A percentile compares a stretch with the other conserved stretches of the same genome.
Conservation (phyloP, 257 asterid genomes). For the Galeopsis tetrahit region DNA sequence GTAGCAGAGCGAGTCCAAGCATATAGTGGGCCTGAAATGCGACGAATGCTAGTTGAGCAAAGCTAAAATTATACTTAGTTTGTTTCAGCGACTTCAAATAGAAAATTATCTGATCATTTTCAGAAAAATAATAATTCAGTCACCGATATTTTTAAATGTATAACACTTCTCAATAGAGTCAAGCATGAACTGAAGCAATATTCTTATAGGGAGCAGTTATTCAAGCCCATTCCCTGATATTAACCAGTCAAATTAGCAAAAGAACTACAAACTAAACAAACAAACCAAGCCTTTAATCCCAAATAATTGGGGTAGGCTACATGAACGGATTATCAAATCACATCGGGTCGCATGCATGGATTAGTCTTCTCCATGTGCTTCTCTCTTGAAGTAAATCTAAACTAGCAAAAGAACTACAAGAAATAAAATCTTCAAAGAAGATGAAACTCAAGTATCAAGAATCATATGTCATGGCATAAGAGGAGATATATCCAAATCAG, state of each 20-base stretch:
- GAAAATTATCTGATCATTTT: not conserved
- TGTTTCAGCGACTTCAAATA: conserved; percentile 7
- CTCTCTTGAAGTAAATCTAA: no score
- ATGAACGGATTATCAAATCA: no score
- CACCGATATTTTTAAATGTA: not conserved
- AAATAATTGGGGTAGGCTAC: no score
- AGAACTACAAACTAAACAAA: not conserved
- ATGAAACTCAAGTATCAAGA: not conserved
- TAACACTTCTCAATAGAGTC: conserved; percentile 4
- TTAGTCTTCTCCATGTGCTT: no score
- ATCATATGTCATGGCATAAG: not conserved
- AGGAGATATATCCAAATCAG: conserved; percentile 8
- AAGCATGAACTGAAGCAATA: conserved; percentile 18
- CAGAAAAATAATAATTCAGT: conserved; percentile 19
- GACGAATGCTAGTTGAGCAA: conserved; percentile 23
- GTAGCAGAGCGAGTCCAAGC: conserved; percentile 74
- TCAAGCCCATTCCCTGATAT: conserved; percentile 7
- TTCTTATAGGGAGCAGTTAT: conserved; percentile 2
- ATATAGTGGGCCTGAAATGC: conserved; percentile 65
- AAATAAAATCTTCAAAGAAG: not conserved
- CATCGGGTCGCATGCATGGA: no score
- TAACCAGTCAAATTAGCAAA: not conserved
- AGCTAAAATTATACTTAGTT: not conserved
- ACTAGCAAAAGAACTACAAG: conserved; percentile 7
- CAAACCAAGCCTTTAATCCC: no score